Evolutionary conservation across 2,329 filamentous ascomycete species (phyloP).

Genomic region (Cadophora malorum): DNA sequence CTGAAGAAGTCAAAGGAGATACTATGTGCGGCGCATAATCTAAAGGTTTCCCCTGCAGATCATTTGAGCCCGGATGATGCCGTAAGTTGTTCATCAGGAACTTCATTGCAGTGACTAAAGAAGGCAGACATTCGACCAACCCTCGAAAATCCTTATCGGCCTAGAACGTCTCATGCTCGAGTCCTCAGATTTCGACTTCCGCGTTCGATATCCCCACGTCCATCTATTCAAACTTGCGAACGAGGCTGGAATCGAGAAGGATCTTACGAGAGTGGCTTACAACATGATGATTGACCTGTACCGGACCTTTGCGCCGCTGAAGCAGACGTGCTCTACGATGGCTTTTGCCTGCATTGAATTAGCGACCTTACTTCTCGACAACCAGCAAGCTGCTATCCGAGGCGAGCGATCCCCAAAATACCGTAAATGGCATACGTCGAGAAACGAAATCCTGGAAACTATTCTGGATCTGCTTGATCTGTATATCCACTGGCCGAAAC

Average conservation of each 20-base stretch:
- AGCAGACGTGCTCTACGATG: constrained; percentile 86
- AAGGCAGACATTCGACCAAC: constrained; percentile 75
- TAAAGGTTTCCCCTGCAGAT: constrained; percentile 69
- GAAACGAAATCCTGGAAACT: constrained; percentile 70
- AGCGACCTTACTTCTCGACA: constrained; percentile 70
- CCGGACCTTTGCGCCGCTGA: constrained; percentile 90
- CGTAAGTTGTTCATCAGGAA: constrained; percentile 54
- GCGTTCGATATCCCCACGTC: constrained; percentile 86
- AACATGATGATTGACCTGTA: constrained; percentile 88
- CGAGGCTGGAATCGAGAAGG: constrained; percentile 51
- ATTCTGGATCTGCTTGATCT: constrained; percentile 90
- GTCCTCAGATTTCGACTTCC: constrained; percentile 91
- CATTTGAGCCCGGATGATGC: constrained; percentile 81
- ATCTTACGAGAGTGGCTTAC: constrained; percentile 74
- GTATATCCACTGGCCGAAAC: constrained; percentile 82
- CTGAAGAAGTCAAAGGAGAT: constrained; percentile 96
- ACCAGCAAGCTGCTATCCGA: constrained; percentile 58
- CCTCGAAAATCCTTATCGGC: constrained; percentile 82
- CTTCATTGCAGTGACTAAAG: not conserved
- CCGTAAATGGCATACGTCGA: constrained; percentile 54
- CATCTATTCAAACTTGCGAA: constrained; percentile 79
- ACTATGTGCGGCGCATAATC: constrained; percentile 85
- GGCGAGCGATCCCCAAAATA: constrained; percentile 55
- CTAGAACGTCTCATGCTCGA: constrained; percentile 94
- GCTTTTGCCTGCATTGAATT: constrained; percentile 84